These are phyloP conservation scores for Triticum timopheevii DNA, from an alignment of 176 grass and related monocot genomes.

Conservation along the genomic window DNA sequence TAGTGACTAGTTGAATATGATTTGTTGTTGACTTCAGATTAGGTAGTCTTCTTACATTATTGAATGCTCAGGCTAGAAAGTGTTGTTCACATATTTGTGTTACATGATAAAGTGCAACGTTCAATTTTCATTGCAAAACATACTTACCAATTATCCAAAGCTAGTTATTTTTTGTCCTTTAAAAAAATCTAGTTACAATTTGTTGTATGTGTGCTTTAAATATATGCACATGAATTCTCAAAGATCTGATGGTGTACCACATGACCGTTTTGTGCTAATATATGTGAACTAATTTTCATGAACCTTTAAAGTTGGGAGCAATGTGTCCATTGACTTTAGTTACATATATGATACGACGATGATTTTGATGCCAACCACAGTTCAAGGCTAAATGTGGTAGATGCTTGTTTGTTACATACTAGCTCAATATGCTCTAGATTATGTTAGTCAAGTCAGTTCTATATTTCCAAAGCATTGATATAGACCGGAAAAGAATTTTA, in stretches of 20 bases:
- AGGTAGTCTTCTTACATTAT: conserved; percentile 82
- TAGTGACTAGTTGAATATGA: conserved; percentile 43
- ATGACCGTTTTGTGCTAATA: not conserved
- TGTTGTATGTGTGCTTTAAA: not conserved
- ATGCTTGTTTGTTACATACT: not conserved
- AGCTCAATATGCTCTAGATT: not conserved
- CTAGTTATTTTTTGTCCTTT: not conserved
- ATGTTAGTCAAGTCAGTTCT: not conserved
- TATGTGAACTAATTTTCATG: not conserved
- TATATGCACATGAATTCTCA: not conserved
- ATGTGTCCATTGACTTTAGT: not conserved
- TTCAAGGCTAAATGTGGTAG: not conserved
- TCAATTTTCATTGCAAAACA: not conserved
- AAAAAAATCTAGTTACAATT: not conserved
- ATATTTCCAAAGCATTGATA: not conserved
- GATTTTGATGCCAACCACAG: not conserved
- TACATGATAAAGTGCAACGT: not conserved
- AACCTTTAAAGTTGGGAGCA: not conserved
- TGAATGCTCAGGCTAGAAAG: conserved; percentile 72
- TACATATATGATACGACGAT: not conserved
- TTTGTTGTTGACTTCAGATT: conserved; percentile 88
- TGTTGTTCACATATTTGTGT: conserved; percentile 6
- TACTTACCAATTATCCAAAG: conserved; percentile 3
- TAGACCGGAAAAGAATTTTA: not conserved
- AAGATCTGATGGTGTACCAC: not conserved